phyloP scores from a whole-genome alignment of 2,329 filamentous ascomycete genomes.

The Colletotrichum magnum region DNA sequence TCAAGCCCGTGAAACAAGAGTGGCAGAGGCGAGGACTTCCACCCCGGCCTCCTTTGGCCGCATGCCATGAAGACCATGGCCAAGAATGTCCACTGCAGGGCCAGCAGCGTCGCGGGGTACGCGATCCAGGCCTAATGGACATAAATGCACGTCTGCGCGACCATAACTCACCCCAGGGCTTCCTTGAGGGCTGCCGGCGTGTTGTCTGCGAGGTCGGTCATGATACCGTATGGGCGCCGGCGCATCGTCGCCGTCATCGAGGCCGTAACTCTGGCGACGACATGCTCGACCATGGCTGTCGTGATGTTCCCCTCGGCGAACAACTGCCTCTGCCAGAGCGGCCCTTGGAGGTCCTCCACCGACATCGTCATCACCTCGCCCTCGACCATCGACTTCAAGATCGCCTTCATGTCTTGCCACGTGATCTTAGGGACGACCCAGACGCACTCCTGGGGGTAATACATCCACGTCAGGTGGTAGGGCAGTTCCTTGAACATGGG shows the following conservation, averaged over 20 bases:
- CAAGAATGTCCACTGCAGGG: slow-evolving; percentile 16
- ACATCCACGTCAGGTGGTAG: not conserved
- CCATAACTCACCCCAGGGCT: not conserved
- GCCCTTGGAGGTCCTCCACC: not conserved
- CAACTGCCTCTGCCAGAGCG: not conserved
- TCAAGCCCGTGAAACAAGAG: not conserved
- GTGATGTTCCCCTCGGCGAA: not conserved
- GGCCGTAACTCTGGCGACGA: not conserved
- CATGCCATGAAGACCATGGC: not conserved
- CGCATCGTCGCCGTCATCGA: slow-evolving; percentile 17
- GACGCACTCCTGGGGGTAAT: not conserved
- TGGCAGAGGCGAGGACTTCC: not conserved
- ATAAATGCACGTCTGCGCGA: slow-evolving; percentile 11
- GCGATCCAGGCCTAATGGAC: slow-evolving; percentile 16
- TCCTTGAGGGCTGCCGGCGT: not conserved
- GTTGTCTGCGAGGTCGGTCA: not conserved
- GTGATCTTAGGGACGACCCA: not conserved
- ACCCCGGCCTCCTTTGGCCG: not conserved
- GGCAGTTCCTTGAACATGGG: not conserved
- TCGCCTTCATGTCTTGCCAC: not conserved
- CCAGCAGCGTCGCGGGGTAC: slow-evolving; percentile 1
- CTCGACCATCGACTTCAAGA: not conserved
- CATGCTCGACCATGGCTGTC: not conserved
- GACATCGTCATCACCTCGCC: not conserved
- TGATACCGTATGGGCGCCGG: not conserved